Percentiles rank a stretch among this genome's conserved stretches.
Evolutionary conservation across 2,329 filamentous ascomycete species (phyloP).

Genomic region (Neocucurbitaria cava): DNA sequence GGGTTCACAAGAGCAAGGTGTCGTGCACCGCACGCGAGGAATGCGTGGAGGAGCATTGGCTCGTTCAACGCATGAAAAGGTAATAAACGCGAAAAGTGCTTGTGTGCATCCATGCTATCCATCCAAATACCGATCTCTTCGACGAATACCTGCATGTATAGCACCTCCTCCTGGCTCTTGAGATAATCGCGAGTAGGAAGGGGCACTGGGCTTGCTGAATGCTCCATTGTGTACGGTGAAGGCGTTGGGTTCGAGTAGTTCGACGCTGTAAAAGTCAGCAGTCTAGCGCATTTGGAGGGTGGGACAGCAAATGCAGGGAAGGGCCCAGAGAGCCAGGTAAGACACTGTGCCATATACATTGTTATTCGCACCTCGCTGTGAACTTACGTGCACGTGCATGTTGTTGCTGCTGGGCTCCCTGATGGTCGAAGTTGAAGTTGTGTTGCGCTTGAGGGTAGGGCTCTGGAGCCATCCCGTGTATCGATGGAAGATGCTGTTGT

Average conservation of each 20-base stretch:
- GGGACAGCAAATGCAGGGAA: not conserved
- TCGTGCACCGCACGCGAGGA: constrained; percentile 85
- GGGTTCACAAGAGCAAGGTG: constrained; percentile 77
- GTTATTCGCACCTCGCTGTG: not conserved
- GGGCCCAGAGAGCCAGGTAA: not conserved
- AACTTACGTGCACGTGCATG: constrained; percentile 31
- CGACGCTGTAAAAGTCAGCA: constrained; percentile 25
- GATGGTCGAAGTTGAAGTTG: constrained; percentile 49
- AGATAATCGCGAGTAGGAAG: constrained; percentile 66
- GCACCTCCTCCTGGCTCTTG: constrained; percentile 76
- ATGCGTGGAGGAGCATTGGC: constrained; percentile 87
- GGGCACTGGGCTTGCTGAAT: constrained; percentile 29
- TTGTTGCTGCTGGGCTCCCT: constrained; percentile 28
- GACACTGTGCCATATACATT: not conserved
- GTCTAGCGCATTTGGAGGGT: not conserved
- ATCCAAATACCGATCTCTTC: constrained; percentile 93
- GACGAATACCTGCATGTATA: constrained; percentile 92
- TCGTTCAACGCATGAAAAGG: constrained; percentile 83
- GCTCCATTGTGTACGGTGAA: constrained; percentile 33
- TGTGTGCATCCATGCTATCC: constrained; percentile 85
- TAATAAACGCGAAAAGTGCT: constrained; percentile 85
- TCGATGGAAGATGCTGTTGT: constrained; percentile 59
- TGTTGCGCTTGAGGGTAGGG: constrained; percentile 55
- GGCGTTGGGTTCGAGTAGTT: constrained; percentile 36
- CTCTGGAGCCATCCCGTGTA: constrained; percentile 58